Conservation (phyloP, 495 filamentous ascomycete genomes). For the Hyaloscypha bicolor region DNA sequence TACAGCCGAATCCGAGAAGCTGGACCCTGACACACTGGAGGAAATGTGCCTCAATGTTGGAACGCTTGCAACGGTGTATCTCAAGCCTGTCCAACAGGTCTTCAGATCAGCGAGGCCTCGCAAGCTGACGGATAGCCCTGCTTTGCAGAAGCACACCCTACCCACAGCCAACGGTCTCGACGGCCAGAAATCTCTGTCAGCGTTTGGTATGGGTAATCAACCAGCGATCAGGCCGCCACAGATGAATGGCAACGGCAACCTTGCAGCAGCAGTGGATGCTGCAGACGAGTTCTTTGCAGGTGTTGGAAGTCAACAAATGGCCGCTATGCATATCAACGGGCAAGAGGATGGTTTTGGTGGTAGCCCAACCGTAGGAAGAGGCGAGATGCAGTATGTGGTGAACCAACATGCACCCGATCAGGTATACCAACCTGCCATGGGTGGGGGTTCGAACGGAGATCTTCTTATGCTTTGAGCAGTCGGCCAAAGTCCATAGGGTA, state of each 20-base stretch:
- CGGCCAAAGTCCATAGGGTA: background rate
- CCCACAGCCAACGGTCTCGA: constrained; percentile 50
- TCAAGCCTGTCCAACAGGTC: constrained; percentile 97
- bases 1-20: constrained; percentile 92
- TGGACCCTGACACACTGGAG: constrained; percentile 89
- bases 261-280: constrained; percentile 73
- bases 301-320: constrained; percentile 71
- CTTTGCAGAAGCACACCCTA: constrained; percentile 70
- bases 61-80: constrained; percentile 94
- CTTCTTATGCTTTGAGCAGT: constrained; percentile 51
- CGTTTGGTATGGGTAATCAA: constrained; percentile 54
- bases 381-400: constrained; percentile 57
- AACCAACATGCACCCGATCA: constrained; percentile 67
- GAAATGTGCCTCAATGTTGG: constrained; percentile 97
- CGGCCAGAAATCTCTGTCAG: constrained; percentile 52
- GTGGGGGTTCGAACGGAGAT: constrained; percentile 55
- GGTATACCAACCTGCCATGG: constrained; percentile 55
- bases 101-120: constrained; percentile 87
- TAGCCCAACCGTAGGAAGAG: constrained; percentile 38
- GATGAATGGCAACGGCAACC: constrained; percentile 42
- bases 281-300: constrained; percentile 86
- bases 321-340: constrained; percentile 60
- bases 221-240: constrained; percentile 29
- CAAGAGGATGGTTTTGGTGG: constrained; percentile 47
- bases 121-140: constrained; percentile 76